These are phyloP conservation scores for Fusarium lateritium DNA, from an alignment of 2,329 filamentous ascomycete species.

Conservation along the genomic window DNA sequence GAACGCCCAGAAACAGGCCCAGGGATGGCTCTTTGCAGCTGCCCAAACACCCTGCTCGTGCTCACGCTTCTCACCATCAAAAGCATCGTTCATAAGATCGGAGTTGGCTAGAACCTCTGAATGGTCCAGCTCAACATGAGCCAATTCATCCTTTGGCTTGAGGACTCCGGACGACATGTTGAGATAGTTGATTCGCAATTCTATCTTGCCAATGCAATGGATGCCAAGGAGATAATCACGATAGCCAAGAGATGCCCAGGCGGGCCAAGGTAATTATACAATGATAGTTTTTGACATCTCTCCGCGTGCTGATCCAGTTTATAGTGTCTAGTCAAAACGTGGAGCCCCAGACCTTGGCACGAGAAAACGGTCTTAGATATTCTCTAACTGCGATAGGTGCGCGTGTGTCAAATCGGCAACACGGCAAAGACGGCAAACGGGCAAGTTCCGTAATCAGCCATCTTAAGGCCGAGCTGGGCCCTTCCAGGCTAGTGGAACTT, in stretches of 20 bases:
- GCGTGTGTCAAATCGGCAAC: constrained; percentile 8
- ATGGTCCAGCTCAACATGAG: constrained; percentile 33
- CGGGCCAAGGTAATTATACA: constrained; percentile 21
- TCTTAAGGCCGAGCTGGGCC: constrained; percentile 6
- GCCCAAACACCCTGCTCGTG: constrained; percentile 57
- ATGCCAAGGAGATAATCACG: constrained; percentile 1
- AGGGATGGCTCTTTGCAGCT: constrained; percentile 58
- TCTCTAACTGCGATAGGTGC: constrained; percentile 12
- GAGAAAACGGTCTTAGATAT: constrained; percentile 2
- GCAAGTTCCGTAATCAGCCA: constrained; percentile 1
- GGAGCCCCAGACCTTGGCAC: constrained; percentile 2
- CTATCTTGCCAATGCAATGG: background rate
- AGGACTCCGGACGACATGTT: constrained; percentile 17
- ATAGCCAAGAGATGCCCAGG: background rate
- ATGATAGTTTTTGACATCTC: background rate
- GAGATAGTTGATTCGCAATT: background rate
- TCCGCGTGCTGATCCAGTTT: constrained; percentile 11
- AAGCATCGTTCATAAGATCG: constrained; percentile 43
- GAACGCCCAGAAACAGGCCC: constrained; percentile 64
- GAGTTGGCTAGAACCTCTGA: constrained; percentile 29
- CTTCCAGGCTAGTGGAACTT: constrained; percentile 10
- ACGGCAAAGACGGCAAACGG: constrained; percentile 19
- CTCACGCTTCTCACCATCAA: constrained; percentile 58
- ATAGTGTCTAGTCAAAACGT: background rate
- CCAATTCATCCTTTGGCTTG: constrained; percentile 22